A percentile compares a stretch with the other conserved stretches of the same genome.
phyloP scores from a whole-genome alignment of 2,329 filamentous ascomycete genomes.

The Sporothrix pallida region DNA sequence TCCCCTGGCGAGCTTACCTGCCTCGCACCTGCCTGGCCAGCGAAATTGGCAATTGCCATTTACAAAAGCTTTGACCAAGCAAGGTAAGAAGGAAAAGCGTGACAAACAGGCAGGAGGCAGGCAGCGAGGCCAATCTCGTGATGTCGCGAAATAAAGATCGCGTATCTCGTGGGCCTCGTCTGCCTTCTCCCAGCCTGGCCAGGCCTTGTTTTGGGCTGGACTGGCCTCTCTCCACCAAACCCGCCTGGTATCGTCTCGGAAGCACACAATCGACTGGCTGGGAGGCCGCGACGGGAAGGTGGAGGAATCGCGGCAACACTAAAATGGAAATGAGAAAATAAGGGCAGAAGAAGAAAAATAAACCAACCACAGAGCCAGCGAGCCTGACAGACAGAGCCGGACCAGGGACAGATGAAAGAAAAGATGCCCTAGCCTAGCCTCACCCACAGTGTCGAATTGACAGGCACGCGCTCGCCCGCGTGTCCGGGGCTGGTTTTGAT shows the following conservation, averaged over 20 bases:
- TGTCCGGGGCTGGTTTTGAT: background rate
- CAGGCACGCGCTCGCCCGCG: background rate
- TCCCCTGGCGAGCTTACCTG: background rate
- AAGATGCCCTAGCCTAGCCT: background rate
- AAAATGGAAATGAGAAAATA: background rate
- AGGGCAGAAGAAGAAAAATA: background rate
- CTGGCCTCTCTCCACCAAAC: background rate
- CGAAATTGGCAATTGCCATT: too few species aligned
- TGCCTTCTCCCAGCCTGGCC: background rate
- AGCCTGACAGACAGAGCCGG: background rate
- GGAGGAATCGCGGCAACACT: conserved; percentile 8
- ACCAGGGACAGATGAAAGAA: background rate
- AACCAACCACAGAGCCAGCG: background rate
- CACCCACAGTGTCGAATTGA: background rate
- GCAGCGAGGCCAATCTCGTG: conserved; percentile 5
- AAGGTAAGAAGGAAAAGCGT: too few species aligned
- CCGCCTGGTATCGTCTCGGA: conserved; percentile 3
- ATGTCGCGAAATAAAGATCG: background rate
- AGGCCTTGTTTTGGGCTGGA: background rate
- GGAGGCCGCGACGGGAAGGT: conserved; percentile 11
- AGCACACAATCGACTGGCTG: conserved; percentile 30
- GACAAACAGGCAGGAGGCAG: background rate
- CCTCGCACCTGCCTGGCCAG: conserved; percentile 24
- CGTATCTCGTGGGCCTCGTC: background rate
- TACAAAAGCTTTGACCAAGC: background rate